Base-by-base conservation (phyloP, 202 grass and related monocot genomes). In the Digitaria exilis region DNA sequence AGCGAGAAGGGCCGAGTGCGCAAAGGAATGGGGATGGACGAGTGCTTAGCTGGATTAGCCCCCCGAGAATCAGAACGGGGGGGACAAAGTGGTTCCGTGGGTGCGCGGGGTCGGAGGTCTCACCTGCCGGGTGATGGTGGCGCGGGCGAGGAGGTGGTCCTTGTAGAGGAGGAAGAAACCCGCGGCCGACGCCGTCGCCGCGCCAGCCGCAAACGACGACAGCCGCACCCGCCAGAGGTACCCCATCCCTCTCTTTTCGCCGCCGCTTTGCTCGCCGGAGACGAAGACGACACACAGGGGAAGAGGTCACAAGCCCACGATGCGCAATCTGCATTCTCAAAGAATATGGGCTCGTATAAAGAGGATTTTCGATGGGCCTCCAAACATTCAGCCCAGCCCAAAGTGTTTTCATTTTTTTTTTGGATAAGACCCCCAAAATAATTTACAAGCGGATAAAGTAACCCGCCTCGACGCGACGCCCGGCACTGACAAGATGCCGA, bases 101-200 rank as follows among this genome's bases (percentile, higher is more conserved):
- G 39, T 39, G 39, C 29, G 34, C 1, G 12, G 31, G 26, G 6
- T 28, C 19, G 3, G 79, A 61, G 72, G 24, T 34, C 63, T 76
- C 58, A 97, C 94, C 94, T 94, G 87, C 63, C 72, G 41, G 85
- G 77, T 26, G 76, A 92, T 84, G 71, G 87, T 78, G 59, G 86
- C 68, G 76, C 92, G 89, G 48, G 87, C 71, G 56, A 92, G 22
- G 66, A 88, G 77, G 68, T 92, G 90, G 71, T 97, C 94, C 86
- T 84, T 92, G 89, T 94, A 94, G 70, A 97, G 63, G 67, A 94
- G 77, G 77, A 83, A 92, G 62, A 90, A 94, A 4, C 90, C 92
- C 28, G 81, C 77, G 5, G 85, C 80, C 54, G 86, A 94, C 11
- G 92, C 68, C 29, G 90, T 54, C 44, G 86, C 66, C 8, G 76